Base-by-base conservation (phyloP, 345 rosid genomes). In the Leavenworthia alabamica region DNA sequence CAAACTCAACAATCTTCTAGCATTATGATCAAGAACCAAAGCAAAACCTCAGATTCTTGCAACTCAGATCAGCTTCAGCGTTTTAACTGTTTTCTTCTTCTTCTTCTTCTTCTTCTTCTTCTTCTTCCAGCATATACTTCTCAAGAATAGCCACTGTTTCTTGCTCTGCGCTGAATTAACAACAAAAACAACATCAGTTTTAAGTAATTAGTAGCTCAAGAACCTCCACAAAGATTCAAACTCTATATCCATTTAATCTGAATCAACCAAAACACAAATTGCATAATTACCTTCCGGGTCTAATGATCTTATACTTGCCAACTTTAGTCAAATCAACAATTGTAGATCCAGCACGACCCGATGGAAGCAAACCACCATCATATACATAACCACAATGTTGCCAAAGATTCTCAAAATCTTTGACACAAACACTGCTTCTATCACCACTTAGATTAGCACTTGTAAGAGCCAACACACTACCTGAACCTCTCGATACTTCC, bases 331-430 rank as follows among this genome's bases (percentile, higher is more conserved):
- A 81, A 71, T 89, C 97, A 49, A 93, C 94, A 35, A 93, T 73
- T 9, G 99, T 89, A 1, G 99, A 93, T 66, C 99, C 99, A 2
- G 84, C 94, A 42, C 88, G 95, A 6, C 88, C 91, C 3, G 95
- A 76, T 61, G 89, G 87, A 71, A 88, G 96, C 69, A 79, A 75
- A 17, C 96, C 96, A 11, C 83, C 88, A 19, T 93, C 90, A 55
- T 81, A 93, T 39, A 89, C 86, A 51, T 63, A 75, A 6, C 88
- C 91, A 82, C 97, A 93, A 28, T 82, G 88, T 66, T 83, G 77
- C 97, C 99, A 89, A 2, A 89, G 85, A 62, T 72, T 77, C 71
- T 84, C 79, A 11, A 89, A 93, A 70, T 89, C 99, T 19, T 80
- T 78, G 60, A 85, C 71, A 60, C 81, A 75, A 53, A 89, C 79